A percentile compares a stretch with the other conserved stretches of the same genome.
Conservation (phyloP, 192 early-diverging fungal species). For the Diversispora epigaea region DNA sequence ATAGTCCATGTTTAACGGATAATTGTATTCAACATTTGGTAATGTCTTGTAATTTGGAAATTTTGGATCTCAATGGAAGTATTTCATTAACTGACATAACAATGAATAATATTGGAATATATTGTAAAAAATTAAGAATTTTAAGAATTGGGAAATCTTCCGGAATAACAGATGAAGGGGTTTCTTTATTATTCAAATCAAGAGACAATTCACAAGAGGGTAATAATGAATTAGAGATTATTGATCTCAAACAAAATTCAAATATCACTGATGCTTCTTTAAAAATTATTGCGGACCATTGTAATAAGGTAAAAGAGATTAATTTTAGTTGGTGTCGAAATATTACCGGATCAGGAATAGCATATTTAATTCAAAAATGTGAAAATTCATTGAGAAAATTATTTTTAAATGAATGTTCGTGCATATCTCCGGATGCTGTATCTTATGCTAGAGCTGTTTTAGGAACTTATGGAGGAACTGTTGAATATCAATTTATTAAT, state of each 20-base stretch:
- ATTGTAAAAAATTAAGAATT: neutral
- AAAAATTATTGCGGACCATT: neutral
- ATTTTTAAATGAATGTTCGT: neutral
- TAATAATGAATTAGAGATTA: neutral
- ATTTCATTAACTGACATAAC: neutral
- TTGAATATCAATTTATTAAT: neutral
- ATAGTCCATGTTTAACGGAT: neutral
- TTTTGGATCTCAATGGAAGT: neutral
- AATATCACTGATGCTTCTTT: slow-evolving; percentile 8
- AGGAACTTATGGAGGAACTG: neutral
- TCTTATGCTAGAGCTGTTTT: neutral
- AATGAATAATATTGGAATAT: neutral
- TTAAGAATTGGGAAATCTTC: neutral
- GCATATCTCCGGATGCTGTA: neutral
- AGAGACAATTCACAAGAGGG: no score
- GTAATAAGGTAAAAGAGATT: neutral
- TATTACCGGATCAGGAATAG: slow-evolving; percentile 7
- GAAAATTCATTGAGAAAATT: neutral
- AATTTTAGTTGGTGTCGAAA: slow-evolving; percentile 4
- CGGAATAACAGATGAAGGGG: neutral
- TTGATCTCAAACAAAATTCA: slow-evolving; percentile 11
- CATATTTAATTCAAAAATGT: neutral
- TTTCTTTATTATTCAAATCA: neutral
- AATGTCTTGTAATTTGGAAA: neutral
- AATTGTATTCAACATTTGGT: neutral